Conservation (phyloP, 148 eudicot species). For the Vaccinium darrowii region DNA sequence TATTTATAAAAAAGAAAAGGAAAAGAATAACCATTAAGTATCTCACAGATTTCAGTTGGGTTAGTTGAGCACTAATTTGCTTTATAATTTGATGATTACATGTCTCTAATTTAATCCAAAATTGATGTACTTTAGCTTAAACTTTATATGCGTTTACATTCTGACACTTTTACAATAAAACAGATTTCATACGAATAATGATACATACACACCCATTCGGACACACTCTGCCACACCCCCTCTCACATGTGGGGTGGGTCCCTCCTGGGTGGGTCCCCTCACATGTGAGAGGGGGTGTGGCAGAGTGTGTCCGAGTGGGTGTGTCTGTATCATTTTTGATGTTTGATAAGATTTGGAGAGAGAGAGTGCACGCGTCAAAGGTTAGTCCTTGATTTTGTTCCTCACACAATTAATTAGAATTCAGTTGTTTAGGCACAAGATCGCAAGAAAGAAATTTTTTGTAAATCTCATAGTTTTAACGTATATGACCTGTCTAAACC, state of each 20-base stretch:
- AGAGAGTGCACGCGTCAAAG: neutral
- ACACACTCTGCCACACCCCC: too few species aligned
- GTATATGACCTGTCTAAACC: too few species aligned
- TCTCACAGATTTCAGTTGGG: neutral
- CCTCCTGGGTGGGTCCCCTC: too few species aligned
- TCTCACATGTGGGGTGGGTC: too few species aligned
- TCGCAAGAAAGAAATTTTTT: too few species aligned
- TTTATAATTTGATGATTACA: neutral
- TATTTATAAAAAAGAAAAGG: neutral
- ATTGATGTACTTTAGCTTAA: neutral
- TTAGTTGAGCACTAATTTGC: neutral
- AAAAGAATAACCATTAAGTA: neutral
- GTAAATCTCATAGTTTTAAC: too few species aligned
- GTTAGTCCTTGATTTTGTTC: neutral
- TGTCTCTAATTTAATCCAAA: neutral
- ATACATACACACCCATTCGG: too few species aligned
- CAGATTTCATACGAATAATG: neutral
- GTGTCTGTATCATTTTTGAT: too few species aligned
- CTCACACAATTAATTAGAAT: neutral
- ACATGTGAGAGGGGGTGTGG: too few species aligned
- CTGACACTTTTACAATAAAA: neutral
- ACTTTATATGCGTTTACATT: neutral
- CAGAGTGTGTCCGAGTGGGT: too few species aligned
- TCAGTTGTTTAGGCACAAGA: too few species aligned
- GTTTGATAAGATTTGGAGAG: constrained; percentile 5